These are phyloP conservation scores for Podaxis sp. DNA, from an alignment of 768 basidiomycete species.

Conservation along the genomic window DNA sequence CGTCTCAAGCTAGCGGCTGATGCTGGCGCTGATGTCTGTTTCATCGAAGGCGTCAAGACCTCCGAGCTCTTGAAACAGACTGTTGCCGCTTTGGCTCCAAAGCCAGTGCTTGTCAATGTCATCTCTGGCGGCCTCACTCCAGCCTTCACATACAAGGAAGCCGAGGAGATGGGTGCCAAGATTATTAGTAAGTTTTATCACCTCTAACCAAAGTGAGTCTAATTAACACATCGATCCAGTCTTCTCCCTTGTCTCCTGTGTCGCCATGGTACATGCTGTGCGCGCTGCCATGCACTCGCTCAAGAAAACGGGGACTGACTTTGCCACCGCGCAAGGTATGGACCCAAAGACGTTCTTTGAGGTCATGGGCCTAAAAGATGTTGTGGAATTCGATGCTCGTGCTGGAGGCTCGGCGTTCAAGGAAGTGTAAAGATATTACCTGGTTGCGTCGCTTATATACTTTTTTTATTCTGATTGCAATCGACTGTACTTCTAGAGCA, in stretches of 20 bases:
- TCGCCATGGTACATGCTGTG: slow-evolving; percentile 69
- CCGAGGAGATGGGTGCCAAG: slow-evolving; percentile 68
- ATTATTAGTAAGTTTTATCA: slow-evolving; percentile 56
- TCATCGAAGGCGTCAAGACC: slow-evolving; percentile 74
- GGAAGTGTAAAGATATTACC: slow-evolving; percentile 1
- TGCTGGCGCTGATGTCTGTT: slow-evolving; percentile 74
- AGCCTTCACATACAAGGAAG: slow-evolving; percentile 64
- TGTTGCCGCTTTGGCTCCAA: slow-evolving; percentile 62
- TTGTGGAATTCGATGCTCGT: slow-evolving; percentile 48
- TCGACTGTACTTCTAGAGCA: background rate
- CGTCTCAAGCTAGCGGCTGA: slow-evolving; percentile 67
- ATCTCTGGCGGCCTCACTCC: slow-evolving; percentile 76
- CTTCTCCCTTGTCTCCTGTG: slow-evolving; percentile 71
- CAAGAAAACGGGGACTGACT: slow-evolving; percentile 76
- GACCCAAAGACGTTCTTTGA: slow-evolving; percentile 74
- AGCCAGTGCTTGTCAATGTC: slow-evolving; percentile 77
- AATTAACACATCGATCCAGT: slow-evolving; percentile 30
- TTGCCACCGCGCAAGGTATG: slow-evolving; percentile 55
- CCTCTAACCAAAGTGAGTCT: background rate
- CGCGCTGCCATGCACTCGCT: slow-evolving; percentile 69
- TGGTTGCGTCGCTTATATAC: background rate
- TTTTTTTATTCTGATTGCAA: background rate
- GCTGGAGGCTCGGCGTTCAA: slow-evolving; percentile 58
- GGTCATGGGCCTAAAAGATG: slow-evolving; percentile 64
- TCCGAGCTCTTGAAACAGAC: slow-evolving; percentile 58